Conservation (phyloP, 192 early-diverging fungal species). For the Coemansia sp. region DNA sequence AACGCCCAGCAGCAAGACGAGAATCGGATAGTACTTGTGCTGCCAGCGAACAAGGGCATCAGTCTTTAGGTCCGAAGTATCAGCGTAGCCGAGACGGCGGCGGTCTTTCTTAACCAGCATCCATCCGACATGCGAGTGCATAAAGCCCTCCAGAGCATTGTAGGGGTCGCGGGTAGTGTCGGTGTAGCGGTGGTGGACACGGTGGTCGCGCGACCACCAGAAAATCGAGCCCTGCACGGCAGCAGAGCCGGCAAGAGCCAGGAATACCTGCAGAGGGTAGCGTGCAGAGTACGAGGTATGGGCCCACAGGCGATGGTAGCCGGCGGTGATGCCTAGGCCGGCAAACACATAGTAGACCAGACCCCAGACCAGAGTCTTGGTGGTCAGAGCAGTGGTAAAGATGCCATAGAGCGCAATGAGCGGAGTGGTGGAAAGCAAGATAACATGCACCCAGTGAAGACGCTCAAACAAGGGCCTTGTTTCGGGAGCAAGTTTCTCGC, state of each 20-base stretch:
- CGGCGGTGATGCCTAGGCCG: conserved; percentile 50
- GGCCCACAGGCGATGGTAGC: conserved; percentile 81
- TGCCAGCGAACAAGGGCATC: conserved; percentile 69
- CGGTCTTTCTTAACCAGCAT: conserved; percentile 77
- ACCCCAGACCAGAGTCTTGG: conserved; percentile 64
- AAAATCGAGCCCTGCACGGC: conserved; percentile 77
- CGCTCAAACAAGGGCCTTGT: conserved; percentile 46
- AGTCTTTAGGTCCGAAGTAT: conserved; percentile 74
- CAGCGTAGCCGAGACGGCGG: conserved; percentile 69
- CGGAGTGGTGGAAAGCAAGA: conserved; percentile 67
- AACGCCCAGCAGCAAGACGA: conserved; percentile 71
- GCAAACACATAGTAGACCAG: conserved; percentile 31
- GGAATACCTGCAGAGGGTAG: conserved; percentile 56
- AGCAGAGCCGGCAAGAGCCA: conserved; percentile 60
- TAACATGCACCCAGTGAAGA: conserved; percentile 67
- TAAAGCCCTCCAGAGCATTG: conserved; percentile 69
- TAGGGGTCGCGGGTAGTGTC: conserved; percentile 83
- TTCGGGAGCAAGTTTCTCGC: conserved; percentile 35
- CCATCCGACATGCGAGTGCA: conserved; percentile 83
- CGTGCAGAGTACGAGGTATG: conserved; percentile 72
- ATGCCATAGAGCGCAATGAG: conserved; percentile 77
- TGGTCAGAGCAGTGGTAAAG: conserved; percentile 61
- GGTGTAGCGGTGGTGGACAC: conserved; percentile 83
- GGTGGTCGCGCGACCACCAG: conserved; percentile 86
- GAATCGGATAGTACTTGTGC: conserved; percentile 67